Conservation (phyloP, 192 early-diverging fungal genomes). For the Gryganskiella cystojenkinii region DNA sequence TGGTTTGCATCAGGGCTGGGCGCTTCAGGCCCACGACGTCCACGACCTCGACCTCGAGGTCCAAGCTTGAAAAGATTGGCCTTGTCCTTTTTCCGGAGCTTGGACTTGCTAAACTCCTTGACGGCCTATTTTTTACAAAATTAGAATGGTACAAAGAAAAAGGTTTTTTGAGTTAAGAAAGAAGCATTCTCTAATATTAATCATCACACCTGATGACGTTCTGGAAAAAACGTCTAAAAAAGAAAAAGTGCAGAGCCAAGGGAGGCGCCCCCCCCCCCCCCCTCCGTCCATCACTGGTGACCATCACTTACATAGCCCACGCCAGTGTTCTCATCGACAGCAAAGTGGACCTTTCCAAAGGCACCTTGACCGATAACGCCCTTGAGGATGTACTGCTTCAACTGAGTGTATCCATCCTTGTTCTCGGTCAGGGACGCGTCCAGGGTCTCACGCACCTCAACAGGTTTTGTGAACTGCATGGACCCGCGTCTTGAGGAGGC, state of each 20-base stretch:
- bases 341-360: constrained; percentile 90
- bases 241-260: constrained; percentile 3
- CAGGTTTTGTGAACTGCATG: constrained; percentile 21
- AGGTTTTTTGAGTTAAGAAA: background rate
- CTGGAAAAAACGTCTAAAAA: background rate
- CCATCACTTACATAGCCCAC: constrained; percentile 64
- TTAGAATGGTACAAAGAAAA: background rate
- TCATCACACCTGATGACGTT: background rate
- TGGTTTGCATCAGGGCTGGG: background rate
- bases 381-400: constrained; percentile 88
- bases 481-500: constrained; percentile 35
- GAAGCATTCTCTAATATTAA: background rate
- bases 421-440: constrained; percentile 76
- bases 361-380: constrained; percentile 86
- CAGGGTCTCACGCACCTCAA: constrained; percentile 29
- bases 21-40: constrained; percentile 61
- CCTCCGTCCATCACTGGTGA: no score
- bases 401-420: constrained; percentile 72
- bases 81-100: constrained; percentile 78
- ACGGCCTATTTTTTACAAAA: constrained; percentile 71
- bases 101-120: constrained; percentile 93
- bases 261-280: no score
- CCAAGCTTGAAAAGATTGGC: constrained; percentile 60
- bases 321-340: constrained; percentile 63
- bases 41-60: constrained; percentile 66